Evolutionary conservation across 495 filamentous ascomycete genomes (phyloP), one percentile per base, ranked within the genome.

Genomic region (Hypomontagnella monticulosa): DNA sequence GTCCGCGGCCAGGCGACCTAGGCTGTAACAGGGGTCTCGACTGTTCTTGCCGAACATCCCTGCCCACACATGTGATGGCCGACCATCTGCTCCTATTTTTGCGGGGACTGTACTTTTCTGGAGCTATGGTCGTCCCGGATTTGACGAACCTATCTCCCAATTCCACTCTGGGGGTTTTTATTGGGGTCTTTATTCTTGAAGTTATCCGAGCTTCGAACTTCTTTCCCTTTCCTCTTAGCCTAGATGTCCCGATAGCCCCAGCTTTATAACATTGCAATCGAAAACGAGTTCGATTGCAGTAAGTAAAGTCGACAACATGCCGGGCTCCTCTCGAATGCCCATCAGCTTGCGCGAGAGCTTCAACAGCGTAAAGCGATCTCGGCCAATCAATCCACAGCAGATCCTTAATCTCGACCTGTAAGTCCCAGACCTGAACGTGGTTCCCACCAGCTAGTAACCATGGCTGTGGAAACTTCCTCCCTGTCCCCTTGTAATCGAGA

Each of bases 351-450:
- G 87, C 47, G 83, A 85, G 73, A 84, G 81, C 77, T 84, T 90
- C 76, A 79, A 81, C 52, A 78, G 47, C 51, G 79, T 84, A 55
- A 78, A 79, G 57, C 84, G 81, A 65, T 79, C 77, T 42, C 75
- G 79, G 41, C 79, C 86, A 52, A 81, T 75, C 53, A 83, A 84
- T 63, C 84, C 87, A 67, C 72, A 87, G 59, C 82, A 86, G 36
- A 76, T 86, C 57, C 72, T 95, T 49, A 95, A 93, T 73, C 71
- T 96, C 58, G 92, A 96, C 70, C 74, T 95, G 92, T 96, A 81
- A 85, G 90, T 84, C 0, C 60, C 30, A n/a, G 12, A 15, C 20
- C 2, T 51, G n/a, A 43, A 23, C 12, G 4, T 32, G 12, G 30
- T 36, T 42, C 38, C 18, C 19, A n/a, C 41, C 16, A 15, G 42